phyloP scores from a whole-genome alignment of 345 rosid species.

The Eucalyptus pauciflora region DNA sequence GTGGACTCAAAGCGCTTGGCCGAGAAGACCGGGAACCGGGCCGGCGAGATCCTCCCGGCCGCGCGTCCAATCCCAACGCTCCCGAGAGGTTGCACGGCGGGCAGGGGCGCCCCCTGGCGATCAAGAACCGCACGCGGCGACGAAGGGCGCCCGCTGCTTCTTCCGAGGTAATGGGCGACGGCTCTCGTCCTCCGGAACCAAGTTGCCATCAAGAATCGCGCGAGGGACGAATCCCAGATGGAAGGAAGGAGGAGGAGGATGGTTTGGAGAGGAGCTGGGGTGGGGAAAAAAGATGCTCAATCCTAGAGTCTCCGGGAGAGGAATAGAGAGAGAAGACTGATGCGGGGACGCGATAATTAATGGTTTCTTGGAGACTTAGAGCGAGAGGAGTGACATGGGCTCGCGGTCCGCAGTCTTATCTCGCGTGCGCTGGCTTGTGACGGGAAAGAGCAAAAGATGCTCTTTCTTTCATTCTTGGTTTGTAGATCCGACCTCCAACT shows the following conservation, averaged over 20 bases:
- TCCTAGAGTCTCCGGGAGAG: not conserved
- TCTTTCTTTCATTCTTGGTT: not conserved
- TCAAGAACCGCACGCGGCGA: no score
- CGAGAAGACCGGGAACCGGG: not conserved
- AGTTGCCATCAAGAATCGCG: not conserved
- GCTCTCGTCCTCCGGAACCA: not conserved
- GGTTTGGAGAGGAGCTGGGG: not conserved
- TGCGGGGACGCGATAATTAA: not conserved
- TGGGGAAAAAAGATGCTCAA: not conserved
- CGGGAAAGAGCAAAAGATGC: no score
- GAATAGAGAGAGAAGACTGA: not conserved
- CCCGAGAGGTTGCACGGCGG: not conserved
- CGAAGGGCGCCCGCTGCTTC: not conserved
- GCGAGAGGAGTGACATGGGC: not conserved
- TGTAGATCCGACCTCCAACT: not conserved
- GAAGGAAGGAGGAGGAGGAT: not conserved
- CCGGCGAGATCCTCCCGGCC: not conserved
- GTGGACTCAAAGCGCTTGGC: conserved; percentile 25
- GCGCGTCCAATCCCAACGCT: not conserved
- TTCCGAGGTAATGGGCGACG: not conserved
- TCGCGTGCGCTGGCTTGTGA: not conserved
- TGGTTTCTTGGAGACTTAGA: not conserved
- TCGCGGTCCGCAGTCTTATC: not conserved
- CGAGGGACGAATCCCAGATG: not conserved
- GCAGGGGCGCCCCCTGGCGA: not conserved